These are phyloP conservation scores for Wallacemonas sp. DNA, from an alignment of 208 protist species.

Conservation along the genomic window DNA sequence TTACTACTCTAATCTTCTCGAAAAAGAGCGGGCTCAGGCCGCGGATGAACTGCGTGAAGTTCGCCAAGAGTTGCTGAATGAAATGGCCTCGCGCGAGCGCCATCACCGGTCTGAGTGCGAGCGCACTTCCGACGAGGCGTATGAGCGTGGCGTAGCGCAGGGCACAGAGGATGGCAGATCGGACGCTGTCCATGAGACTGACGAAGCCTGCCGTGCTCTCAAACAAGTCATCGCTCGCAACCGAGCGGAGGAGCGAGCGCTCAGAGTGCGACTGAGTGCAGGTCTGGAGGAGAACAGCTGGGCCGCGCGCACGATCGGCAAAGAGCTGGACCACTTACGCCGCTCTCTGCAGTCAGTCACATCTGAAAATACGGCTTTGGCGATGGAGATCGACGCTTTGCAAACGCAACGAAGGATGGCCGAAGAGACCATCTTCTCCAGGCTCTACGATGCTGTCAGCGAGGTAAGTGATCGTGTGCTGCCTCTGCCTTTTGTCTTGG, in stretches of 20 bases:
- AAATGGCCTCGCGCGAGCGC: conserved; percentile 45
- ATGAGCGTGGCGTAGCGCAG: conserved; percentile 56
- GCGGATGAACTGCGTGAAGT: conserved; percentile 57
- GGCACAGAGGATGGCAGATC: conserved; percentile 57
- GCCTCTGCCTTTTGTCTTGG: conserved; percentile 6
- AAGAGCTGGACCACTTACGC: conserved; percentile 42
- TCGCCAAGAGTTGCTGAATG: conserved; percentile 62
- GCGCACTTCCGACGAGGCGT: conserved; percentile 44
- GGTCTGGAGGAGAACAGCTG: conserved; percentile 43
- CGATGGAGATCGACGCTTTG: conserved; percentile 19
- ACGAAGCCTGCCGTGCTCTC: conserved; percentile 49
- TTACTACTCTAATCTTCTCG: conserved; percentile 63
- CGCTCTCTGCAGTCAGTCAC: conserved; percentile 17
- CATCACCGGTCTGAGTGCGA: conserved; percentile 57
- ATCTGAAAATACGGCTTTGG: conserved; percentile 22
- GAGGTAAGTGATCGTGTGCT: conserved; percentile 4
- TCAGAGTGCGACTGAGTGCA: conserved; percentile 46
- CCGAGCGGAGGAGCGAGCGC: conserved; percentile 50
- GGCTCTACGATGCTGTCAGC: conserved; percentile 3
- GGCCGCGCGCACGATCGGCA: conserved; percentile 22
- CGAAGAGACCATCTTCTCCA: conserved; percentile 3
- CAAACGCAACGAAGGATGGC: conserved; percentile 9
- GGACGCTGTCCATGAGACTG: conserved; percentile 45
- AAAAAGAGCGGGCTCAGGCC: conserved; percentile 63
- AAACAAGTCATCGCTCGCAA: conserved; percentile 44